A percentile compares a stretch with the other conserved stretches of the same genome.
Evolutionary conservation across 2,329 filamentous ascomycete genomes (phyloP).

Genomic region (Aspergillus pseudonomiae): DNA sequence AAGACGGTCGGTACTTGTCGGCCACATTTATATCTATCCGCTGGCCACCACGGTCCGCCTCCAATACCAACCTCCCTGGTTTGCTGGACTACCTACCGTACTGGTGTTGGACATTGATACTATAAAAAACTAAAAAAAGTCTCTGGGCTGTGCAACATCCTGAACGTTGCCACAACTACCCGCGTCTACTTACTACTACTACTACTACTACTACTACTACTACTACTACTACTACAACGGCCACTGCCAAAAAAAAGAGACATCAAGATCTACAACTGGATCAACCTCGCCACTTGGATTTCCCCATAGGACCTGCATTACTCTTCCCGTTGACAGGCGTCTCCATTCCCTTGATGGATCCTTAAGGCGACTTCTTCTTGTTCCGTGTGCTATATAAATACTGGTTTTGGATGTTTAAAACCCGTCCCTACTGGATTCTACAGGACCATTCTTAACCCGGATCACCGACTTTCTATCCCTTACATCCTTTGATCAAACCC

Average conservation of each 20-base stretch:
- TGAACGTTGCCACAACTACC: constrained; percentile 5
- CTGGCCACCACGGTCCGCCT: not conserved
- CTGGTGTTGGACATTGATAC: not conserved
- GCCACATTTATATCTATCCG: not conserved
- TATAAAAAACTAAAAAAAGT: not conserved
- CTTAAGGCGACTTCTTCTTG: constrained; percentile 20
- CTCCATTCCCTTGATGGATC: constrained; percentile 28
- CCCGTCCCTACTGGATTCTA: constrained; percentile 8
- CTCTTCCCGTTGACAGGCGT: constrained; percentile 4
- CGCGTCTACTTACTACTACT: not conserved
- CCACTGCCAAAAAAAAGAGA: not conserved
- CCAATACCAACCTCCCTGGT: not conserved
- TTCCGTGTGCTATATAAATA: constrained; percentile 13
- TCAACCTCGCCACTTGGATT: constrained; percentile 7
- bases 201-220: too few relatives aligned
- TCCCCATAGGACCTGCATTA: constrained; percentile 20
- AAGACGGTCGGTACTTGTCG: not conserved
- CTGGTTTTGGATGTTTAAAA: constrained; percentile 14
- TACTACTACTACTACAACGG: too few relatives aligned
- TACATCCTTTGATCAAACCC: constrained; percentile 4
- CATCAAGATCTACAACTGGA: not conserved
- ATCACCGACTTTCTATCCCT: constrained; percentile 11
- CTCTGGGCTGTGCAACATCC: constrained; percentile 6
- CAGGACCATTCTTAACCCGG: constrained; percentile 6
- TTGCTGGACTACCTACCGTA: not conserved